phyloP scores from a whole-genome alignment of 257 asterid genomes.

The Hygrophila difformis region DNA sequence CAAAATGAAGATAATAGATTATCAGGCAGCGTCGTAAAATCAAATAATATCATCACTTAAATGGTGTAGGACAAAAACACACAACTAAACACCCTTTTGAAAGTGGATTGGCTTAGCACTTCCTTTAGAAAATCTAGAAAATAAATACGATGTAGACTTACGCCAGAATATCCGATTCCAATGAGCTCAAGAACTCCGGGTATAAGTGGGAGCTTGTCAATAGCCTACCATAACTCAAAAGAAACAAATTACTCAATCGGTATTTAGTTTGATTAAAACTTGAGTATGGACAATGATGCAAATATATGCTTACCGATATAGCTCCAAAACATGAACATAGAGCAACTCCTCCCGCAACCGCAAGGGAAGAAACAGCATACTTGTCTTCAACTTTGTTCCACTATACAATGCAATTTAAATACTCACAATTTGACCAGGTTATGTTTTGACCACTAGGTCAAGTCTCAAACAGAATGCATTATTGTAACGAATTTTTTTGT shows the following conservation, averaged over 20 bases:
- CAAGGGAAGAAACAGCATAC: slow-evolving; percentile 77
- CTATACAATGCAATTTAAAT: slow-evolving; percentile 20
- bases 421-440: neutral
- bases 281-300: neutral
- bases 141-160: slow-evolving; percentile 22
- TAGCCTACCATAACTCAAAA: slow-evolving; percentile 70
- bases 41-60: neutral
- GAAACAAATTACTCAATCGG: too few species aligned
- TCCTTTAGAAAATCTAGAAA: neutral
- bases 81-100: too few species aligned
- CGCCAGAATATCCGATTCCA: slow-evolving; percentile 83
- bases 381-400: slow-evolving; percentile 91
- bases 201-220: slow-evolving; percentile 81
- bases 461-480: too few species aligned
- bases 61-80: too few species aligned
- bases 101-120: neutral
- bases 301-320: slow-evolving; percentile 60
- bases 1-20: neutral
- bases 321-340: slow-evolving; percentile 58
- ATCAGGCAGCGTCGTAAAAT: too few species aligned
- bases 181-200: slow-evolving; percentile 88
- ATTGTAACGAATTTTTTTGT: too few species aligned
- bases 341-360: slow-evolving; percentile 53
- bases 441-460: too few species aligned
- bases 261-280: too few species aligned